Evolutionary conservation across 2,329 filamentous ascomycete species (phyloP), one percentile per base, ranked within the genome.

Genomic region (Fusarium subtropicale): DNA sequence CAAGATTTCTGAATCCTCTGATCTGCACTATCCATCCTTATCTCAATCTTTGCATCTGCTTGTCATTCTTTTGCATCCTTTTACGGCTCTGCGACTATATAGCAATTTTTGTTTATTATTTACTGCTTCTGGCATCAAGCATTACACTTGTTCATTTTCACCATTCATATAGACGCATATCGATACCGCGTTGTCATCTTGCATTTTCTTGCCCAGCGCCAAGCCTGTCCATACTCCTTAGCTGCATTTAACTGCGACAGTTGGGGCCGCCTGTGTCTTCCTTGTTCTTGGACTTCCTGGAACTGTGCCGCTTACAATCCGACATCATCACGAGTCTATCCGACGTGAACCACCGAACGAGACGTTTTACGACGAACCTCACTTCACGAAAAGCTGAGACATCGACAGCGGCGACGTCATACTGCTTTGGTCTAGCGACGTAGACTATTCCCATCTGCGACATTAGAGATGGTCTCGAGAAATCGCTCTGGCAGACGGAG

Each of bases 401-500:
- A 31, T 47, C 42, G 15, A 62, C 16, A 30, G 30, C 28, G 9
- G 24, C 61, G 39, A 68, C 65, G 59, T 62, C 56, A 69, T 54
- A 48, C 24, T 36, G 57, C 44, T 66, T 34, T 36, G 30, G 44
- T 16, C 22, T 30, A 16, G 36, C n/a, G 33, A 50, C 36, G n/a
- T 34, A 36, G 26, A 33, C 31, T 46, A 54, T 46, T 41, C 41
- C 38, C 30, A 53, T 67, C 53, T 55, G 31, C 51, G 20, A 46
- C 31, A 54, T 53, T 45, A 47, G 60, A 51, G 28, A 71, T 71
- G 68, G 51, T 47, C 24, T 66, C 64, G 20, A 56, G 64, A n/a
- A 57, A 68, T 38, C 68, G 68, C 12, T 57, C 68, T 36, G 68
- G 68, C 28, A 50, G 68, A 51, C 68, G 68, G 31, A 69, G 60